Evolutionary conservation across 202 grass and related monocot species (phyloP).

Genomic region (Zizania palustris): DNA sequence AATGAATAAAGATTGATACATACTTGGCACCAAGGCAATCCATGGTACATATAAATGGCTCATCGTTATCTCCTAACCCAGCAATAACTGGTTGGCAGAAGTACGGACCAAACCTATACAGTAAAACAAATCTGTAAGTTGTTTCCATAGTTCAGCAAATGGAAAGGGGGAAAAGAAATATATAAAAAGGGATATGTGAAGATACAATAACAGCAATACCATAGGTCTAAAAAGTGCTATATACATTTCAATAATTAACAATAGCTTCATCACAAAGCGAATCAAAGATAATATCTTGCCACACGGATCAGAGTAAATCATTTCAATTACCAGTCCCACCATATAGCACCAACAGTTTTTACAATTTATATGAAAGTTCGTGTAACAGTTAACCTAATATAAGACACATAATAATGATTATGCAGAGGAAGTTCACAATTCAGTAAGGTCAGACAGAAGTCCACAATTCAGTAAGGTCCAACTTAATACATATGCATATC

Average conservation of each 20-base stretch:
- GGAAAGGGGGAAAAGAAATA: background rate
- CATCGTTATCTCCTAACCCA: conserved; percentile 62
- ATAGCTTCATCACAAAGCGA: background rate
- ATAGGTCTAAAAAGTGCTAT: conserved; percentile 4
- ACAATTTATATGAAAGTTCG: background rate
- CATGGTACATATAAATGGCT: conserved; percentile 84
- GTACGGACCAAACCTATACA: conserved; percentile 67
- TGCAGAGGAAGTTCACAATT: background rate
- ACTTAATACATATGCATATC: background rate
- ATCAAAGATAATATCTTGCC: background rate
- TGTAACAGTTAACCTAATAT: background rate
- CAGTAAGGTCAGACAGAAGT: too few species aligned
- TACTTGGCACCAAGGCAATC: conserved; percentile 83
- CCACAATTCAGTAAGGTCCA: too few species aligned
- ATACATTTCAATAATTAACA: background rate
- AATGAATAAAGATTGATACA: conserved; percentile 13
- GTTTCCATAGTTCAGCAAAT: background rate
- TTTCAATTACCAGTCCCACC: background rate
- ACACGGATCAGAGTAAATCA: background rate
- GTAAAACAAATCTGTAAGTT: conserved; percentile 23
- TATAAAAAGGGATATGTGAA: background rate
- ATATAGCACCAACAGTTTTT: background rate
- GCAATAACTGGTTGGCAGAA: conserved; percentile 76
- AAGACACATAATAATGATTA: background rate
- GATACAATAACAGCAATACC: background rate